These are phyloP conservation scores for Alternaria ethzedia DNA, from an alignment of 2,329 filamentous ascomycete genomes.

Conservation along the genomic window DNA sequence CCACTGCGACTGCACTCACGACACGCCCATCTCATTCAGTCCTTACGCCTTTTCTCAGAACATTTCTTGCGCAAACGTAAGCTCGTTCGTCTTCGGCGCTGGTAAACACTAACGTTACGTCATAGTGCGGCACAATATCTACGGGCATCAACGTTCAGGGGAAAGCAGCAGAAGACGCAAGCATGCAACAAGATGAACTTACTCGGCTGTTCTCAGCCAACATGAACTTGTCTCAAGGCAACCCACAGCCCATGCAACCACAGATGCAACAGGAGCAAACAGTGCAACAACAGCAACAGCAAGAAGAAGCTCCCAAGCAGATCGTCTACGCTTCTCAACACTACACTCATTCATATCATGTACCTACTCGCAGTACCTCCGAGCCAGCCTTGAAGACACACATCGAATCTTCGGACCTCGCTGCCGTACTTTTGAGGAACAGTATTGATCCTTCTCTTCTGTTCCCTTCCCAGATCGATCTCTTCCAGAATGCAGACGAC, in stretches of 20 bases:
- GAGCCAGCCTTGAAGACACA: conserved; percentile 41
- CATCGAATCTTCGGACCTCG: conserved; percentile 51
- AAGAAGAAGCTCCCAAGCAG: conserved; percentile 45
- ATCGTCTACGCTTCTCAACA: conserved; percentile 82
- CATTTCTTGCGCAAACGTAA: conserved; percentile 56
- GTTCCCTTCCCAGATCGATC: conserved; percentile 74
- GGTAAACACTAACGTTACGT: conserved; percentile 43
- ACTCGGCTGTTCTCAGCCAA: conserved; percentile 79
- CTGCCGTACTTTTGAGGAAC: conserved; percentile 67
- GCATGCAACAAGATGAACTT: conserved; percentile 79
- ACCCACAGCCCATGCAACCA: conserved; percentile 53
- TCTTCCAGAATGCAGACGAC: conserved; percentile 77
- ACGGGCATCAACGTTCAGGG: conserved; percentile 51
- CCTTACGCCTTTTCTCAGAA: conserved; percentile 53
- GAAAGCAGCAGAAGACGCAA: conserved; percentile 38
- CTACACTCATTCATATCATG: conserved; percentile 81
- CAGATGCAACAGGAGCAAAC: conserved; percentile 14
- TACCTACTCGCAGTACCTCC: conserved; percentile 49
- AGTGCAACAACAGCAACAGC: conserved; percentile 17
- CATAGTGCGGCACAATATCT: conserved; percentile 54
- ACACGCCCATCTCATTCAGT: conserved; percentile 50
- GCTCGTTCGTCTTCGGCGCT: conserved; percentile 25
- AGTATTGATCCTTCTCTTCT: conserved; percentile 74
- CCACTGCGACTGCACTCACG: conserved; percentile 49
- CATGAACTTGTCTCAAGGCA: conserved; percentile 64